Percentiles rank a stretch among this genome's conserved stretches.
Conservation (phyloP, 2,329 filamentous ascomycete genomes). For the Colletotrichum cordylinicola region DNA sequence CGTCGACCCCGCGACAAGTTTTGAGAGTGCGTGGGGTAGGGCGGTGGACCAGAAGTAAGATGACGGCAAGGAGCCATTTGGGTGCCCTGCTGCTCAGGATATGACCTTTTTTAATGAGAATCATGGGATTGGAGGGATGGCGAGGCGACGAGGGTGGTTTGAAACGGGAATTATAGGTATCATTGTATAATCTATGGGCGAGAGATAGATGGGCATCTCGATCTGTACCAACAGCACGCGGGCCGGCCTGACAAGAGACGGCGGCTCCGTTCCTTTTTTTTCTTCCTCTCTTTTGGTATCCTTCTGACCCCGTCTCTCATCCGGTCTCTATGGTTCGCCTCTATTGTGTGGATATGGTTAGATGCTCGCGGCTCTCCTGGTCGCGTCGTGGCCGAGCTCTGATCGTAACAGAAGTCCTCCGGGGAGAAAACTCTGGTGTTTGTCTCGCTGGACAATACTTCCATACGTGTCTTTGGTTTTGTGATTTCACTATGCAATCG, state of each 20-base stretch:
- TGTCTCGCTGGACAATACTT: background rate
- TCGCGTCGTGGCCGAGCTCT: background rate
- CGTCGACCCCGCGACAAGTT: constrained; percentile 54
- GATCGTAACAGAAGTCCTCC: background rate
- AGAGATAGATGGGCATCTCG: constrained; percentile 15
- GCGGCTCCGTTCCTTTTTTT: background rate
- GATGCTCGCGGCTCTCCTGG: background rate
- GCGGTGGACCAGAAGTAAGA: constrained; percentile 50
- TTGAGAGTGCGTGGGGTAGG: constrained; percentile 76
- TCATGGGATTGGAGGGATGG: background rate
- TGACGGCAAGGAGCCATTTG: background rate
- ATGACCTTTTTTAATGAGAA: constrained; percentile 9
- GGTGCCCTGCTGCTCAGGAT: background rate
- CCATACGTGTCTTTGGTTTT: background rate
- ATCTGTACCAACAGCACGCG: constrained; percentile 8
- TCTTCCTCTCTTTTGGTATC: background rate
- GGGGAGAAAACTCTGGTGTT: background rate
- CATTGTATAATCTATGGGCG: constrained; percentile 20
- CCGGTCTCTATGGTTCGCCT: background rate
- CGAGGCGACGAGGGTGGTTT: background rate
- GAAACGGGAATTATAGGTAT: constrained; percentile 8
- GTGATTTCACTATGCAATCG: background rate
- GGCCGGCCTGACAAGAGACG: background rate
- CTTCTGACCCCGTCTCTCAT: background rate
- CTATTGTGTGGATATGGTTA: background rate